phyloP scores from a whole-genome alignment of 176 grass and related monocot genomes.

The Miscanthus lutarioriparius region DNA sequence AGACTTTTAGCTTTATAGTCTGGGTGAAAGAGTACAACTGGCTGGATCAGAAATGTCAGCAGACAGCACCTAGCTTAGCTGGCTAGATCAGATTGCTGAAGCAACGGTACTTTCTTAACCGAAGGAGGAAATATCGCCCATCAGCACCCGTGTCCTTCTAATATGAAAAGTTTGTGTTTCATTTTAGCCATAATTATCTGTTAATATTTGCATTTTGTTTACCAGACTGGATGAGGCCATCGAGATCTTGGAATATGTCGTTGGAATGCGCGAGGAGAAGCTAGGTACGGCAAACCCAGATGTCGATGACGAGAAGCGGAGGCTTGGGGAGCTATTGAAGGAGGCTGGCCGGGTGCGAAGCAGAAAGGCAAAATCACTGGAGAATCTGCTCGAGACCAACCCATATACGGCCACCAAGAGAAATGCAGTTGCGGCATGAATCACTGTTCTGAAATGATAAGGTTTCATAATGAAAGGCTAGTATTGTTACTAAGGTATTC shows the following conservation, averaged over 20 bases:
- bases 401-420: slow-evolving; percentile 47
- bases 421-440: slow-evolving; percentile 48
- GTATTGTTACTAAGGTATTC: slow-evolving; percentile 30
- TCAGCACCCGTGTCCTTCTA: not conserved
- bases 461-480: not conserved
- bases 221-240: slow-evolving; percentile 85
- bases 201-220: slow-evolving; percentile 31
- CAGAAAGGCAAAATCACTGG: slow-evolving; percentile 77
- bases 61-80: slow-evolving; percentile 34
- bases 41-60: slow-evolving; percentile 27
- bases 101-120: not conserved
- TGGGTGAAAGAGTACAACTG: not conserved
- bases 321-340: slow-evolving; percentile 79
- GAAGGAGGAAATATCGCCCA: slow-evolving; percentile 1
- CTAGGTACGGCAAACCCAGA: slow-evolving; percentile 95
- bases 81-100: slow-evolving; percentile 22
- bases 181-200: not conserved
- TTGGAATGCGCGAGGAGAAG: slow-evolving; percentile 91
- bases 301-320: slow-evolving; percentile 86
- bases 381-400: slow-evolving; percentile 80
- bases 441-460: not conserved
- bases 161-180: not conserved
- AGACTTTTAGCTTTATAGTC: slow-evolving; percentile 40
- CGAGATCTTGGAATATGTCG: slow-evolving; percentile 88
- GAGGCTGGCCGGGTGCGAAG: slow-evolving; percentile 89